These are phyloP conservation scores for Aspergillus brunneoviolaceus DNA, from an alignment of 2,329 filamentous ascomycete genomes.

Conservation along the genomic window DNA sequence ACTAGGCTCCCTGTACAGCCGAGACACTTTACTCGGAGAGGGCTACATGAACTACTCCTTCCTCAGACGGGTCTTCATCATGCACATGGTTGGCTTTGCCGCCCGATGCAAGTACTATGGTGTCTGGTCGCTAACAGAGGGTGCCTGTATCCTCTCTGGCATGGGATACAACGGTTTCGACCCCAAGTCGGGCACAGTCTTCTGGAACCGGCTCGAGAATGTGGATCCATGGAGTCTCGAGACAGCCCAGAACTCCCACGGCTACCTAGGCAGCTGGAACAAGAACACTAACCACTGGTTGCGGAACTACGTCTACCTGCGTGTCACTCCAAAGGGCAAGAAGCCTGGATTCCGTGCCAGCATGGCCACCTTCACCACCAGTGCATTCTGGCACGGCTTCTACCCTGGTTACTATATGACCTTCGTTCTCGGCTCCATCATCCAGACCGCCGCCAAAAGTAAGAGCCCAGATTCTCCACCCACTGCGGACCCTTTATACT, in stretches of 20 bases:
- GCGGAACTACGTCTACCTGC: constrained; percentile 90
- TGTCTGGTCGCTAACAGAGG: constrained; percentile 90
- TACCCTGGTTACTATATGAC: constrained; percentile 93
- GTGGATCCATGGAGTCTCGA: constrained; percentile 85
- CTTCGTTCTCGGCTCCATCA: constrained; percentile 84
- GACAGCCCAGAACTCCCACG: constrained; percentile 87
- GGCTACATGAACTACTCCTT: constrained; percentile 68
- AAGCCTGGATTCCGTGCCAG: constrained; percentile 96
- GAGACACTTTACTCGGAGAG: constrained; percentile 63
- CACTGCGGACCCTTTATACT: constrained; percentile 14
- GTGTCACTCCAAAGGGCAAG: constrained; percentile 90
- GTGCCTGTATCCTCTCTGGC: constrained; percentile 88
- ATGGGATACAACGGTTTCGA: constrained; percentile 94
- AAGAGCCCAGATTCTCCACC: constrained; percentile 40
- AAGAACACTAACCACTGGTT: constrained; percentile 99
- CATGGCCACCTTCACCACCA: constrained; percentile 89
- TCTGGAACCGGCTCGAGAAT: constrained; percentile 88
- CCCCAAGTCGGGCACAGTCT: constrained; percentile 75
- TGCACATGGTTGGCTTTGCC: constrained; percentile 82
- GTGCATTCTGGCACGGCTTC: constrained; percentile 97
- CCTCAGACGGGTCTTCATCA: constrained; percentile 68
- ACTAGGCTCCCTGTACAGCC: constrained; percentile 66
- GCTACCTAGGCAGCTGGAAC: constrained; percentile 91
- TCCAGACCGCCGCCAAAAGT: constrained; percentile 95
- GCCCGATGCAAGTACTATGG: constrained; percentile 93